Conservation (phyloP, 78 protist genomes). For the Planoprotostelium fungivorum region DNA sequence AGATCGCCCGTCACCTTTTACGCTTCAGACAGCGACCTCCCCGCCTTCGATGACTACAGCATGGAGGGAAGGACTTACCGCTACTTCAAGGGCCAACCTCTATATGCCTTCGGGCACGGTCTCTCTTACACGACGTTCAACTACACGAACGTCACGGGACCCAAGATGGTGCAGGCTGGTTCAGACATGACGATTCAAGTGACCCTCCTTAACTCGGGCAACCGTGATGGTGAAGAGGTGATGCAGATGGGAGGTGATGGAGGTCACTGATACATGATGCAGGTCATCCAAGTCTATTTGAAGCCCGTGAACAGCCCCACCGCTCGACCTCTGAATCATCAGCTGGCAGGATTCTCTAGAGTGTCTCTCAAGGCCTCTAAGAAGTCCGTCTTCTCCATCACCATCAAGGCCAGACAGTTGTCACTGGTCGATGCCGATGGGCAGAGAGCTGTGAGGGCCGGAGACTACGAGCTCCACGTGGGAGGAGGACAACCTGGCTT, state of each 20-base stretch:
- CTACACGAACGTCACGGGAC: not conserved
- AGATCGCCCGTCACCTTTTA: slow-evolving; percentile 35
- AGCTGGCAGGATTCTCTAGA: not conserved
- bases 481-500: no score
- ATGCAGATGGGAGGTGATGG: not conserved
- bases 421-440: not conserved
- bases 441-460: not conserved
- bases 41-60: not conserved
- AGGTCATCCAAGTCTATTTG: not conserved
- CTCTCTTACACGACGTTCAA: slow-evolving; percentile 44
- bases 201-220: not conserved
- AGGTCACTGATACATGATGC: not conserved
- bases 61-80: slow-evolving; percentile 17
- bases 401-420: not conserved
- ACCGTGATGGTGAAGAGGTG: not conserved
- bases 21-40: not conserved
- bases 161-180: not conserved
- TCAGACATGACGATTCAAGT: not conserved
- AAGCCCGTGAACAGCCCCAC: not conserved
- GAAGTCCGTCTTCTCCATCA: not conserved
- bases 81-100: slow-evolving; percentile 34
- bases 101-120: slow-evolving; percentile 40
- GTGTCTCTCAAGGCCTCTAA: not conserved
- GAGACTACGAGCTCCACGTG: not conserved
- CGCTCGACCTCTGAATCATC: not conserved